These are phyloP conservation scores for Talaromyces amestolkiae DNA, from an alignment of 2,329 filamentous ascomycete genomes.

Conservation along the genomic window DNA sequence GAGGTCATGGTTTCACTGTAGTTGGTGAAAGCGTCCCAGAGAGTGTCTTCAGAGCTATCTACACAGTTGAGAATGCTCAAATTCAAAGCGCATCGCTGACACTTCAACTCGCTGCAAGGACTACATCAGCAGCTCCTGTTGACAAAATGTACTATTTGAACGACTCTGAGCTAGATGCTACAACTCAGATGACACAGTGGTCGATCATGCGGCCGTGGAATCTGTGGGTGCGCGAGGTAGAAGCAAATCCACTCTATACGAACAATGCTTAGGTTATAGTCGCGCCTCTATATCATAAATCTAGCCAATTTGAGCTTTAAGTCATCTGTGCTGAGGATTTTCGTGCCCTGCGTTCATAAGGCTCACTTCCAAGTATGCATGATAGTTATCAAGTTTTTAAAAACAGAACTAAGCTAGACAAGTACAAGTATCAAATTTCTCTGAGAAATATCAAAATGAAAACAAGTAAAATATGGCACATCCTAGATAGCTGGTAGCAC, in stretches of 20 bases:
- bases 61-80: conserved; percentile 45
- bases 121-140: not conserved
- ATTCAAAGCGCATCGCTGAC: conserved; percentile 37
- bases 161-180: not conserved
- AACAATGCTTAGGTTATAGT: not conserved
- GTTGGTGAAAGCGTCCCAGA: conserved; percentile 33
- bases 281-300: not conserved
- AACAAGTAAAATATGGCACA: too few species aligned
- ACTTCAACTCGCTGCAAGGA: not conserved
- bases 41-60: conserved; percentile 42
- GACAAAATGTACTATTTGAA: not conserved
- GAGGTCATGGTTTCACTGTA: conserved; percentile 46
- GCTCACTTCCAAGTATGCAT: too few species aligned
- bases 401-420: not conserved
- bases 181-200: not conserved
- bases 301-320: not conserved
- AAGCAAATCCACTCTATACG: not conserved
- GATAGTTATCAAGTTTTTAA: too few species aligned
- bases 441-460: too few species aligned
- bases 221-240: not conserved
- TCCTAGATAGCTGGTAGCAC: not conserved
- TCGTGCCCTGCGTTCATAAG: too few species aligned
- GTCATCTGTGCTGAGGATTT: too few species aligned
- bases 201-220: not conserved
- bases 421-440: not conserved